Conservation (phyloP, 805 yeast species). For the Yarrowia sp. region DNA sequence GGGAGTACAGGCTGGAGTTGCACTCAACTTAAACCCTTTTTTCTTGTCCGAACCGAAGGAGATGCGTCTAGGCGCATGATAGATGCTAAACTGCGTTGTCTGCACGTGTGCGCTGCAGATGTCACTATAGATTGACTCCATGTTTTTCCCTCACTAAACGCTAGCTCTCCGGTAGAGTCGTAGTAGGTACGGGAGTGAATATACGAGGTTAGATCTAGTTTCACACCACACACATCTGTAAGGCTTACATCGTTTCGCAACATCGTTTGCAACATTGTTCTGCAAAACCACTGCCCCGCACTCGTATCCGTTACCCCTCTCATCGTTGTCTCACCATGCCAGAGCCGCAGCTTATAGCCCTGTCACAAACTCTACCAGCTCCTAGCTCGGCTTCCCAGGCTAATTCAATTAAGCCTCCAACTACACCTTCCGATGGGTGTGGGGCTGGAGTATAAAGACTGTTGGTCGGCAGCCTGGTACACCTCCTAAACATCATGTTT, state of each 20-base stretch:
- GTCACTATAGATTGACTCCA: neutral
- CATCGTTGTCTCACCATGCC: constrained; percentile 8
- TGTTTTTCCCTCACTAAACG: constrained; percentile 11
- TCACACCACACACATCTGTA: no score
- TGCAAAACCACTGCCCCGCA: no score
- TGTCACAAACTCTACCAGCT: neutral
- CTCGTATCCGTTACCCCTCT: constrained; percentile 5
- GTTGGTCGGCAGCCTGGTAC: no score
- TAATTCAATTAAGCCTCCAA: constrained; percentile 7
- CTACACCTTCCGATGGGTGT: constrained; percentile 21
- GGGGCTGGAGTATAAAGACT: constrained; percentile 17
- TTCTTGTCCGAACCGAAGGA: neutral
- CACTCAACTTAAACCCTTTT: neutral
- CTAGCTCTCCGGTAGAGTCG: neutral
- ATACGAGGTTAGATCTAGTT: no score
- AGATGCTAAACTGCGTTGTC: neutral
- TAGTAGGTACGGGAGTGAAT: no score
- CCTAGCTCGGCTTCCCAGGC: constrained; percentile 14
- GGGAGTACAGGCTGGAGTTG: no score
- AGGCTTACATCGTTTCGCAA: no score
- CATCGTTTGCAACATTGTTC: no score
- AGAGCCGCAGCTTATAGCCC: neutral
- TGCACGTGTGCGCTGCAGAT: constrained; percentile 11
- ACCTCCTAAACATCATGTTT: constrained; percentile 11
- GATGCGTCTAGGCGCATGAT: neutral